Evolutionary conservation across 129 eudicot species (phyloP).

Genomic region (Helichrysum umbraculigerum): DNA sequence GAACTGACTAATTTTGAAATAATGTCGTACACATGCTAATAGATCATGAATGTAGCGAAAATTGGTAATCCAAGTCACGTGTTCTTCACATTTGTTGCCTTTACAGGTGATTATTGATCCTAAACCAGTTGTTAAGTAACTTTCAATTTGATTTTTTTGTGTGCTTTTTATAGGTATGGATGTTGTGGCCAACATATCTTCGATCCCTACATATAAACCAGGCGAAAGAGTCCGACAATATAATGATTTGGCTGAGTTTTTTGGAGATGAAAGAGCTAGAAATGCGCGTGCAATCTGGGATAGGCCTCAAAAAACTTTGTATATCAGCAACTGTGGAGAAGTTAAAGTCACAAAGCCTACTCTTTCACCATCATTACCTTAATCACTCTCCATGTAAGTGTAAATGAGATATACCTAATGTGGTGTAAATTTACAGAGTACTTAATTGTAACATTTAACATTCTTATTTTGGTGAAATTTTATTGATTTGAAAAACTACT

Average conservation of each 20-base stretch:
- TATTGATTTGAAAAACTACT: not conserved
- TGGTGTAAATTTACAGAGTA: conserved; percentile 3
- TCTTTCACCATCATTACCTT: conserved; percentile 83
- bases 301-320: conserved; percentile 73
- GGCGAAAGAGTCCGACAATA: conserved; percentile 75
- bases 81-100: not conserved
- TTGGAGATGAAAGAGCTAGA: conserved; percentile 95
- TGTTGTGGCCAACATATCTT: conserved; percentile 64
- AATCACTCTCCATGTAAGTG: conserved; percentile 31
- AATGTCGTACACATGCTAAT: too few species aligned
- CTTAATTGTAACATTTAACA: not conserved
- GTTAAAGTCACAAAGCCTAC: conserved; percentile 82
- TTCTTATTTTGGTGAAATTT: conserved; percentile 6
- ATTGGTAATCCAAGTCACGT: not conserved
- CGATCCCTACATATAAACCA: conserved; percentile 80
- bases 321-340: conserved; percentile 90
- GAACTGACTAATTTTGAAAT: too few species aligned
- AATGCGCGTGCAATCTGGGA: conserved; percentile 88
- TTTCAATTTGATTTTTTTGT: not conserved
- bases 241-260: conserved; percentile 81
- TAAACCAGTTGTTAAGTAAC: not conserved
- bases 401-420: conserved; percentile 22
- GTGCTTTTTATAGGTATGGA: conserved; percentile 65
- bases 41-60: too few species aligned
- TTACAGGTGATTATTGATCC: not conserved